A percentile compares a stretch with the other conserved stretches of the same genome.
These are phyloP conservation scores for Mycena belliarum DNA, from an alignment of 768 basidiomycete genomes.

Conservation along the genomic window DNA sequence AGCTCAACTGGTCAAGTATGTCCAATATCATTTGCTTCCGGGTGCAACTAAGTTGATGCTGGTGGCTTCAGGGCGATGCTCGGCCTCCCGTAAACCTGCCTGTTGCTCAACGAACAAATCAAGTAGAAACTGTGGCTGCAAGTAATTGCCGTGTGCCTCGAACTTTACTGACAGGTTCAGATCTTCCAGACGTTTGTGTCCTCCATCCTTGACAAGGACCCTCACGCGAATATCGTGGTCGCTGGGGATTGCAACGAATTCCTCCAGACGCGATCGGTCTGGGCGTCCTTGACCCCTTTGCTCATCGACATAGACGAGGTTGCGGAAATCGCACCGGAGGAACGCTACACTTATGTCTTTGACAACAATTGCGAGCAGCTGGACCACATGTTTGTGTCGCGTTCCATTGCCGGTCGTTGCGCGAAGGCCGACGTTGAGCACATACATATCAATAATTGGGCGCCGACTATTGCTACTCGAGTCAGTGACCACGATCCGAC, in stretches of 20 bases:
- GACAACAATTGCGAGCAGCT: slow-evolving; percentile 61
- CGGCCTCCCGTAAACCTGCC: slow-evolving; percentile 60
- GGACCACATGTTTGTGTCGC: slow-evolving; percentile 58
- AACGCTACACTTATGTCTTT: slow-evolving; percentile 64
- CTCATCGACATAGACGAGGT: slow-evolving; percentile 54
- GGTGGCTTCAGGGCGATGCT: slow-evolving; percentile 46
- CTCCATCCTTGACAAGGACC: slow-evolving; percentile 42
- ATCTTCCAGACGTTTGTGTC: slow-evolving; percentile 49
- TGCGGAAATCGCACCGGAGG: slow-evolving; percentile 45
- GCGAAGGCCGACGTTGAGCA: slow-evolving; percentile 56
- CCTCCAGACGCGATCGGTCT: slow-evolving; percentile 53
- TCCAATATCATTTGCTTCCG: not conserved
- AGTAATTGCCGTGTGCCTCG: slow-evolving; percentile 17
- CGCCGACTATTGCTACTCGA: slow-evolving; percentile 38
- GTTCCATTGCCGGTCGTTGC: slow-evolving; percentile 41
- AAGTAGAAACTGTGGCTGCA: slow-evolving; percentile 54
- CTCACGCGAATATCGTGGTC: slow-evolving; percentile 49
- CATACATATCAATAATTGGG: slow-evolving; percentile 64
- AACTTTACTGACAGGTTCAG: not conserved
- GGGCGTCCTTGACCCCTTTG: slow-evolving; percentile 40
- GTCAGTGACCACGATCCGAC: slow-evolving; percentile 66
- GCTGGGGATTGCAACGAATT: slow-evolving; percentile 69
- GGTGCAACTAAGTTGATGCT: not conserved
- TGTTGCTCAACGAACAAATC: slow-evolving; percentile 46
- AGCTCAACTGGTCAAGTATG: slow-evolving; percentile 41